Evolutionary conservation across 352 stramenopile species (phyloP), one percentile per base, ranked within the genome.

Genomic region (Peronospora farinosa): DNA sequence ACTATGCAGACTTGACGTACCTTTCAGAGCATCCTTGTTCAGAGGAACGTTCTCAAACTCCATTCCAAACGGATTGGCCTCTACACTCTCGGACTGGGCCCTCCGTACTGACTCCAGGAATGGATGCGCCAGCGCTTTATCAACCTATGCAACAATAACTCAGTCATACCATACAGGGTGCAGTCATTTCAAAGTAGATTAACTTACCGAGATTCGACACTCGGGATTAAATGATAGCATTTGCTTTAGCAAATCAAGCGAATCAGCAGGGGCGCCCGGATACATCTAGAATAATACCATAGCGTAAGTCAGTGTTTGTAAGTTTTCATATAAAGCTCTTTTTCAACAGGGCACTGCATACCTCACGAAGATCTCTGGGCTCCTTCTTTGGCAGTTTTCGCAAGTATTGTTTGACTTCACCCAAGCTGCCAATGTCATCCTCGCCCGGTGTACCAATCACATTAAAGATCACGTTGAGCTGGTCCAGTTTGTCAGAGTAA

Each of bases 401-500:
- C 57, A 95, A 51, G 32, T 95, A 95, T 47, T 92, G 78, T 60
- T 91, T 92, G 12, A 95, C 73, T 66, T 95, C 81, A 9, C 68
- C 69, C 13, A 89, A 54, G 21, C 74, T 79, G 5, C 76, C 80
- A 60, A 94, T 93, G 47, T 98, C 92, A 5, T 95, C 66, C 56
- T 94, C 83, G 9, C 66, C 78, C 1, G 91, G 91, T n/a, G 91
- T 98, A 8, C 92, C 92, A 55, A 98, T 96, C 46, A 97, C 88
- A 51, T 95, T 92, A 54, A 98, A 97, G 52, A 98, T 98, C 40
- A 97, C 86, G 57, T 97, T 97, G 15, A 98, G 82, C 63, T 98
- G 92, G 45, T 96, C 82, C 31, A 92, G 57, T 51, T 92, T 91
- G 65, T 94, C 81, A 40, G 79, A 90, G 58, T 92, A 92, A 12